Evolutionary conservation across 768 basidiomycete species (phyloP).

Genomic region (Mycena pura): DNA sequence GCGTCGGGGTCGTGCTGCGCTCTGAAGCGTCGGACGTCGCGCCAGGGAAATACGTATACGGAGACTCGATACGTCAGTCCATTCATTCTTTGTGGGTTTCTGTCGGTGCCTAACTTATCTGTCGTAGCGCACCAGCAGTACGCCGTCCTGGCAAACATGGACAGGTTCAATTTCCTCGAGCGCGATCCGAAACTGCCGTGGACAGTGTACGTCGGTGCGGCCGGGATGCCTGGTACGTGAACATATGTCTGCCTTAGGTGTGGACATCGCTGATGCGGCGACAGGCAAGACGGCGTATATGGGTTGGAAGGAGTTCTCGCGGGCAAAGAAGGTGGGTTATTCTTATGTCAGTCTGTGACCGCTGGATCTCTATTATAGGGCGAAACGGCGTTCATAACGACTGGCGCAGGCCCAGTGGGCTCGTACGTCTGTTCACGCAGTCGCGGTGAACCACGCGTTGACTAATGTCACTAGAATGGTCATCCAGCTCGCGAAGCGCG

Average conservation of each 20-base stretch:
- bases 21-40: conserved; percentile 36
- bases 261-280: background rate
- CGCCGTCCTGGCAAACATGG: background rate
- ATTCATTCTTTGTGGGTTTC: no score
- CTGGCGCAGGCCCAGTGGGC: conserved; percentile 6
- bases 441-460: conserved; percentile 1
- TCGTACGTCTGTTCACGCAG: background rate
- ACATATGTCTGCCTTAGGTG: no score
- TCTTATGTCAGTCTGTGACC: background rate
- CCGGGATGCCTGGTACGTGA: conserved; percentile 1
- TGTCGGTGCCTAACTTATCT: background rate
- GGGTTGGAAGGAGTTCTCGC: no score
- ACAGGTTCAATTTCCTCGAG: background rate
- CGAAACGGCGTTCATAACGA: conserved; percentile 1
- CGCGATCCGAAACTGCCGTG: background rate
- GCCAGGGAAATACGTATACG: conserved; percentile 41
- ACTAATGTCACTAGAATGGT: conserved; percentile 38
- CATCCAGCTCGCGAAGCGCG: conserved; percentile 36
- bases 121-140: conserved; percentile 39
- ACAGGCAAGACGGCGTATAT: no score
- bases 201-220: background rate
- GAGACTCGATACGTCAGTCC: conserved; percentile 25
- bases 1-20: conserved; percentile 43
- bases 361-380: background rate
- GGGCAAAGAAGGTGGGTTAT: background rate